Percentiles rank a stretch among this genome's conserved stretches.
Evolutionary conservation across 805 yeast genomes (phyloP).

Genomic region (Pichia eremophila): DNA sequence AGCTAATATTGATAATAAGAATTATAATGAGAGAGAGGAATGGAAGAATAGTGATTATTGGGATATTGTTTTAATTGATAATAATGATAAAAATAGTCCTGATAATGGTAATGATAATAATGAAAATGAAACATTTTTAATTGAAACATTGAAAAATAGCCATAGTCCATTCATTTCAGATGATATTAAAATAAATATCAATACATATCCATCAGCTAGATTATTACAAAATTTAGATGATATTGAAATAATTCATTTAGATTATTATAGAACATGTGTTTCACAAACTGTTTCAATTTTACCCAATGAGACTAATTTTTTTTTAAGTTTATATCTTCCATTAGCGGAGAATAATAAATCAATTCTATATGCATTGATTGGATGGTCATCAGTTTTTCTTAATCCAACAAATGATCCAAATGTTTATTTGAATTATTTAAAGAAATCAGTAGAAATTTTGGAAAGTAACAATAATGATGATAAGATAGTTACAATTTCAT

Average conservation of each 20-base stretch:
- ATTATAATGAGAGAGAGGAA: too few species aligned
- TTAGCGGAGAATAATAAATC: slow-evolving; percentile 41
- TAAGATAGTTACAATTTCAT: slow-evolving; percentile 12
- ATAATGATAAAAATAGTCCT: too few species aligned
- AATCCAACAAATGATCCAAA: slow-evolving; percentile 7
- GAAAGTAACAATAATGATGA: neutral
- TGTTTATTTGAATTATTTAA: slow-evolving; percentile 1
- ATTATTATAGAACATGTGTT: slow-evolving; percentile 36
- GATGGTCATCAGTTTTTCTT: slow-evolving; percentile 39
- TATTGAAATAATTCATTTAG: slow-evolving; percentile 26
- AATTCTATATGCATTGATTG: slow-evolving; percentile 38
- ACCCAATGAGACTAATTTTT: slow-evolving; percentile 38
- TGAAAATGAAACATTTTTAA: neutral
- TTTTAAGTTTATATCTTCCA: slow-evolving; percentile 41
- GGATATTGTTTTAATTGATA: too few species aligned
- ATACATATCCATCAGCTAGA: slow-evolving; percentile 8
- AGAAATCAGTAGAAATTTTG: neutral
- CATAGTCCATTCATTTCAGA: neutral
- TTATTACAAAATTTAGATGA: slow-evolving; percentile 6
- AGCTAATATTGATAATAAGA: too few species aligned
- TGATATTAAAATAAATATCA: slow-evolving; percentile 1
- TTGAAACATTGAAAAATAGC: neutral
- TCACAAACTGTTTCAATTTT: slow-evolving; percentile 44
- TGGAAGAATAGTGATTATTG: too few species aligned
- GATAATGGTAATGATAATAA: too few species aligned